A percentile compares a stretch with the other conserved stretches of the same genome.
phyloP scores from a whole-genome alignment of 2,329 filamentous ascomycete species.

The Botryotinia narcissicola region DNA sequence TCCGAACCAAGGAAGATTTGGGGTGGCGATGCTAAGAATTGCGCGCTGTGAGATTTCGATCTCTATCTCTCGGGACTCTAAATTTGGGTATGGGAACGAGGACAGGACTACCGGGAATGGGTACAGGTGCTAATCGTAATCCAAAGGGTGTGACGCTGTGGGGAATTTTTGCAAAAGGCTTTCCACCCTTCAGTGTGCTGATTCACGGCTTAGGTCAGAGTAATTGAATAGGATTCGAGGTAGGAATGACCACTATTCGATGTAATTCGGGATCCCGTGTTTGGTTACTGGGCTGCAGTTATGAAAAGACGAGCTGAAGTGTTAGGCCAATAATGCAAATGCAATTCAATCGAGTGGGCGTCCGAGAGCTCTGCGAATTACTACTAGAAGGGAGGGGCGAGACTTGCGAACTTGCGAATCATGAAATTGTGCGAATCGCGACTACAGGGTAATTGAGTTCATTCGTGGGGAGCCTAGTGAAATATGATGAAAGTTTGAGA shows the following conservation, averaged over 20 bases:
- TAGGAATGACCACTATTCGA: neutral
- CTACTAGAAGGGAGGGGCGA: neutral
- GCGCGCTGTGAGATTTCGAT: slow-evolving; percentile 7
- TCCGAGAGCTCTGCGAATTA: neutral
- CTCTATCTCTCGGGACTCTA: slow-evolving; percentile 14
- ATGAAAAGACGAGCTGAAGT: slow-evolving; percentile 11
- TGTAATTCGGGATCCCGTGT: slow-evolving; percentile 9
- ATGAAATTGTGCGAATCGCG: slow-evolving; percentile 1
- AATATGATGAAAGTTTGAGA: neutral
- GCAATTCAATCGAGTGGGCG: slow-evolving; percentile 9
- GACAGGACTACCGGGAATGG: slow-evolving; percentile 6
- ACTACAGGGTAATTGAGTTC: neutral
- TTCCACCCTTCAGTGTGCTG: slow-evolving; percentile 4
- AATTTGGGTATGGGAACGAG: slow-evolving; percentile 13
- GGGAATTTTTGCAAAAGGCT: slow-evolving; percentile 1
- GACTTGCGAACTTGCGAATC: slow-evolving; percentile 1
- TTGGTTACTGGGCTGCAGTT: slow-evolving; percentile 2
- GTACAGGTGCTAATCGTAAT: slow-evolving; percentile 1
- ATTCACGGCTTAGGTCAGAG: slow-evolving; percentile 21
- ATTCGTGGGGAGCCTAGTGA: neutral
- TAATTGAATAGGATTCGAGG: neutral
- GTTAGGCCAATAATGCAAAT: slow-evolving; percentile 9
- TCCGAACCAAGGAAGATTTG: slow-evolving; percentile 16
- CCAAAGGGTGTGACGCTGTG: slow-evolving; percentile 15
- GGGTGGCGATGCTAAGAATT: slow-evolving; percentile 16